Evolutionary conservation across 768 basidiomycete species (phyloP).

Genomic region (Tubosaeta sp.): DNA sequence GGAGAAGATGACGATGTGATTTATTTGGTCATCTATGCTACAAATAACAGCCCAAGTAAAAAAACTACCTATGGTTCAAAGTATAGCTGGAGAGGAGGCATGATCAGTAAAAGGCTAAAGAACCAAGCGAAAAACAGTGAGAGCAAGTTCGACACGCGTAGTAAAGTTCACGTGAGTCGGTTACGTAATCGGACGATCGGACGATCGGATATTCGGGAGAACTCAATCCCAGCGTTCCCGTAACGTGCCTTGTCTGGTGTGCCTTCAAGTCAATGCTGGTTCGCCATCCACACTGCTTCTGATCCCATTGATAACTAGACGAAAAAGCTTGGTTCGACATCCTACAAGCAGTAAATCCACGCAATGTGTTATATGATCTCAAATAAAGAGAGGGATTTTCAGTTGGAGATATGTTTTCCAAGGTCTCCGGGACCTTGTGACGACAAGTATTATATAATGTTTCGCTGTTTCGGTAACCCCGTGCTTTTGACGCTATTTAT

Average conservation of each 20-base stretch:
- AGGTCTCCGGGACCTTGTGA: not conserved
- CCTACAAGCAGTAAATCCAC: not conserved
- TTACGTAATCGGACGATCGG: no score
- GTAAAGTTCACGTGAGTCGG: not conserved
- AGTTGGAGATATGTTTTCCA: not conserved
- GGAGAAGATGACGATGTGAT: no score
- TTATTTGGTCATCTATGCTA: no score
- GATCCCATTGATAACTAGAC: not conserved
- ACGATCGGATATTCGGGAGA: not conserved
- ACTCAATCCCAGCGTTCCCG: not conserved
- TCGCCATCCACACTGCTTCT: not conserved
- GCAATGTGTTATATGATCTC: not conserved
- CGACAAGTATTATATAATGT: not conserved
- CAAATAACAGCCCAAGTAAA: no score
- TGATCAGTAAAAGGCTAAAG: no score
- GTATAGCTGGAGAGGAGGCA: no score
- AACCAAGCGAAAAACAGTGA: no score
- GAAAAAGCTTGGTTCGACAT: not conserved
- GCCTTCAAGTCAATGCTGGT: not conserved
- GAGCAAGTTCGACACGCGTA: no score
- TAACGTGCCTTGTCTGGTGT: not conserved
- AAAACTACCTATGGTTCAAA: no score
- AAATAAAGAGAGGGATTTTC: not conserved
- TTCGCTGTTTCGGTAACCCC: not conserved
- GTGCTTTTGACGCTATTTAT: slow-evolving; percentile 12